phyloP scores from a whole-genome alignment of 306 rosid genomes.

The Cucumis cinereus region DNA sequence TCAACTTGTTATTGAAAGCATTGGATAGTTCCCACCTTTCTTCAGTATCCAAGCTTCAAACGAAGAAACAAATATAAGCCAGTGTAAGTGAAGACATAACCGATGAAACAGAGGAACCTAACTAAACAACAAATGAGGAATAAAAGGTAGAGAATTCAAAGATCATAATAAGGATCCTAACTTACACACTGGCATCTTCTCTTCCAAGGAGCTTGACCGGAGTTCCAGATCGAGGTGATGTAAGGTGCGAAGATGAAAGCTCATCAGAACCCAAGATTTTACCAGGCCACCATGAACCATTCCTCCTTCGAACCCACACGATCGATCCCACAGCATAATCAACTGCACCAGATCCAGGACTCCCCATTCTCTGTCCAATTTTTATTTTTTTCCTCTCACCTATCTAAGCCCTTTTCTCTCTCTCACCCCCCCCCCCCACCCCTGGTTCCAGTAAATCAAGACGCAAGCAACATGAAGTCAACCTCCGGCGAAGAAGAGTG shows the following conservation, averaged over 20 bases:
- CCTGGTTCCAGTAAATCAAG: neutral
- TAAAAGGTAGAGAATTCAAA: neutral
- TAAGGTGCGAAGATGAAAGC: conserved; percentile 42
- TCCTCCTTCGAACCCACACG: conserved; percentile 57
- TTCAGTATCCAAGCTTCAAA: neutral
- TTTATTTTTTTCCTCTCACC: neutral
- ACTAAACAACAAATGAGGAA: neutral
- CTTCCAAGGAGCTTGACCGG: conserved; percentile 62
- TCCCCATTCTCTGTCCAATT: conserved; percentile 22
- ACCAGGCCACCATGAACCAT: conserved; percentile 65
- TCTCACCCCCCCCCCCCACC: neutral
- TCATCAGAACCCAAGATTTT: conserved; percentile 48
- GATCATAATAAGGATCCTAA: conserved; percentile 1
- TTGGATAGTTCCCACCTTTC: neutral
- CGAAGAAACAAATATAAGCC: neutral
- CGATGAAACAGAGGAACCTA: neutral
- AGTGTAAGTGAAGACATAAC: neutral
- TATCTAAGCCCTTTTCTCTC: neutral
- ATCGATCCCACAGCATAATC: conserved; percentile 47
- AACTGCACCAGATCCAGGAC: conserved; percentile 28
- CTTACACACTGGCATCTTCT: conserved; percentile 58
- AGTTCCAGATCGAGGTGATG: conserved; percentile 56
- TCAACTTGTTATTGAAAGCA: neutral
- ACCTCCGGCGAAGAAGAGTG: conserved; percentile 35
- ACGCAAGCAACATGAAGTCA: conserved; percentile 6